Conservation (phyloP, 495 filamentous ascomycete species). For the Aspergillus heteromorphus region DNA sequence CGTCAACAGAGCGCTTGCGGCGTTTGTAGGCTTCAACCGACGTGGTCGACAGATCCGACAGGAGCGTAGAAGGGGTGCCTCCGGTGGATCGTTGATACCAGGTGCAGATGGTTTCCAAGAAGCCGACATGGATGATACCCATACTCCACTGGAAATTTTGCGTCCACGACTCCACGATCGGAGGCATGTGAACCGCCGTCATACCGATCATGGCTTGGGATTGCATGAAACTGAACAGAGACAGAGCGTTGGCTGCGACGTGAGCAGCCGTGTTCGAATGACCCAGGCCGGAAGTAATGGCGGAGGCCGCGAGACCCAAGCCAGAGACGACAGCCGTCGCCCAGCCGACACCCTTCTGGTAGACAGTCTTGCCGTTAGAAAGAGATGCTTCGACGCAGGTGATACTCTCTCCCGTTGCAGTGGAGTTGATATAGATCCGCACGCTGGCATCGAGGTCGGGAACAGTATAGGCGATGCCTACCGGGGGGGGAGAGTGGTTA, state of each 20-base stretch:
- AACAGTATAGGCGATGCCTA: constrained; percentile 75
- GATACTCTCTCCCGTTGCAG: constrained; percentile 55
- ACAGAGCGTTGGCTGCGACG: constrained; percentile 87
- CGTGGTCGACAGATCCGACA: constrained; percentile 64
- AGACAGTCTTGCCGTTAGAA: constrained; percentile 90
- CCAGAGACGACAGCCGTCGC: constrained; percentile 79
- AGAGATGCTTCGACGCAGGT: constrained; percentile 86
- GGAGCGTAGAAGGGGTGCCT: constrained; percentile 74
- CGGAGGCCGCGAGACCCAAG: constrained; percentile 75
- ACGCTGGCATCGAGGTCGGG: constrained; percentile 88
- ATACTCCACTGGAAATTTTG: constrained; percentile 99
- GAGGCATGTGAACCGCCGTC: constrained; percentile 77
- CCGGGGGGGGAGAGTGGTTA: constrained; percentile 6
- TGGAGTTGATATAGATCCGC: constrained; percentile 67
- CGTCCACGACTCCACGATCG: constrained; percentile 89
- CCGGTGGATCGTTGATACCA: constrained; percentile 97
- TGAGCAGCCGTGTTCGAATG: constrained; percentile 97
- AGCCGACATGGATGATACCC: constrained; percentile 86
- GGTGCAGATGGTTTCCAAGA: constrained; percentile 81
- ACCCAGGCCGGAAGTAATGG: constrained; percentile 73
- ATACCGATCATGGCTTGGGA: constrained; percentile 94
- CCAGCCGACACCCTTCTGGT: constrained; percentile 87
- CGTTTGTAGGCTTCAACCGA: constrained; percentile 86
- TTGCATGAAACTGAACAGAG: constrained; percentile 94
- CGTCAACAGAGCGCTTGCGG: constrained; percentile 40